Evolutionary conservation across 257 asterid species (phyloP), one percentile per base, ranked within the genome.

Genomic region (Solanum boliviense): DNA sequence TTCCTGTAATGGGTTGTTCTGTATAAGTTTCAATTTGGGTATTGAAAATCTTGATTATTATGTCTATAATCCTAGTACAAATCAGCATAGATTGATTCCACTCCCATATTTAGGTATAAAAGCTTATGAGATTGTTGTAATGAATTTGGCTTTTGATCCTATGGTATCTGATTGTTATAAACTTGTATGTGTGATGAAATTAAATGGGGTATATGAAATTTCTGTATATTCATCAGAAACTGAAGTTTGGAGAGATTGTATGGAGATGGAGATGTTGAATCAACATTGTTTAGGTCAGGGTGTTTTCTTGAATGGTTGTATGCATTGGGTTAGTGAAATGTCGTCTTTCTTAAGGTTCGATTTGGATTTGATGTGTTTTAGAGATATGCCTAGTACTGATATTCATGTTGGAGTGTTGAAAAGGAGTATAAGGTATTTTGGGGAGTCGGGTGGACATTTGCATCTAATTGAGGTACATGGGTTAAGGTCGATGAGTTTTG

Each of bases 41-140:
- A 5, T 7, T 27, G 41, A 38, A 75, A 75, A 36, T 52, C 4
- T 52, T 65, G n/a, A 41, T 23, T 35, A 20, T 7, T 34, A 85
- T 79, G 89, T 89, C n/a, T 88, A 71, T 86, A 90, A 90, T 31
- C 91, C 91, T 6, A 38, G 62, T 18, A 90, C 89, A 35, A 27
- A 76, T 72, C 67, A 70, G 27, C 60, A 41, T 39, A 82, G 84
- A 83, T 34, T 68, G 15, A 71, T 81, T 82, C 89, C 90, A 52
- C n/a, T 16, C n/a, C 62, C 62, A 16, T 16, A 18, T 52, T 52
- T 52, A 52, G 62, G 62, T 52, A 52, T 52, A 52, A 52, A 52
- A 52, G n/a, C 62, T 52, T 7, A 29, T 75, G 8, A 44, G 25
- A n/a, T 81, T 82, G 12, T 38, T 12, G 65, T 65, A 13, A 25